Percentiles rank a stretch among this genome's conserved stretches.
phyloP scores from a whole-genome alignment of 116 monocot species.

The Iris pallida region DNA sequence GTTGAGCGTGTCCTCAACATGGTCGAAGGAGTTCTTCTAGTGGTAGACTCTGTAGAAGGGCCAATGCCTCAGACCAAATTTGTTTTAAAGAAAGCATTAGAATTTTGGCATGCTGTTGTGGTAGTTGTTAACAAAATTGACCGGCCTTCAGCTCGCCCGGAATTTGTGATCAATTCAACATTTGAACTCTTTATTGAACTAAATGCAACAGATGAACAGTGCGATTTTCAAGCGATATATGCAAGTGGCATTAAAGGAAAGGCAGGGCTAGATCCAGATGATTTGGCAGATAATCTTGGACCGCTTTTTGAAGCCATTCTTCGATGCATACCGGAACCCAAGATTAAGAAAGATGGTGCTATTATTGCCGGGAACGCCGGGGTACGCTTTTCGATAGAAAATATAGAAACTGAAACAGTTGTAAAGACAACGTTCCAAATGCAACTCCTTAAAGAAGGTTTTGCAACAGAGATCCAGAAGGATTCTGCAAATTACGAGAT shows the following conservation, averaged over 20 bases:
- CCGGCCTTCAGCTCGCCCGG: conserved; percentile 85
- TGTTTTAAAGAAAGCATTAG: conserved; percentile 97
- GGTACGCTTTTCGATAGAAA: too few relatives aligned
- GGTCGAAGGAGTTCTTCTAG: conserved; percentile 98
- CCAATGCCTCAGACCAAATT: conserved; percentile 99
- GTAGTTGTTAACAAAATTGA: conserved; percentile 98
- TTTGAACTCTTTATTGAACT: conserved; percentile 98
- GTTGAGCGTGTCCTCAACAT: conserved; percentile 97
- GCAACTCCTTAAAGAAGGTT: too few relatives aligned
- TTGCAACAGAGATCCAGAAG: too few relatives aligned
- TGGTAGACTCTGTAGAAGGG: conserved; percentile 99
- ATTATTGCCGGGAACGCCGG: too few relatives aligned
- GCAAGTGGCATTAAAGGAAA: conserved; percentile 94
- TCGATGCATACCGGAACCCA: conserved; percentile 94
- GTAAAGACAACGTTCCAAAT: too few relatives aligned
- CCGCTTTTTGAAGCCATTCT: conserved; percentile 96
- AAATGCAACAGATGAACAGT: conserved; percentile 99
- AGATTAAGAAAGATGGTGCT: conserved; percentile 73
- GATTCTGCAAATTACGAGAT: too few relatives aligned
- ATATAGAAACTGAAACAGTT: too few relatives aligned
- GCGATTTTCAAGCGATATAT: conserved; percentile 97
- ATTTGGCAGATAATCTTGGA: conserved; percentile 86
- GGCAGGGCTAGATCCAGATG: conserved; percentile 82
- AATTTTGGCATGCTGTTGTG: conserved; percentile 95
- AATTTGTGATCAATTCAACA: conserved; percentile 91